Conservation (phyloP, 1,284 basidiomycete genomes). For the Rhodotorula sp. region DNA sequence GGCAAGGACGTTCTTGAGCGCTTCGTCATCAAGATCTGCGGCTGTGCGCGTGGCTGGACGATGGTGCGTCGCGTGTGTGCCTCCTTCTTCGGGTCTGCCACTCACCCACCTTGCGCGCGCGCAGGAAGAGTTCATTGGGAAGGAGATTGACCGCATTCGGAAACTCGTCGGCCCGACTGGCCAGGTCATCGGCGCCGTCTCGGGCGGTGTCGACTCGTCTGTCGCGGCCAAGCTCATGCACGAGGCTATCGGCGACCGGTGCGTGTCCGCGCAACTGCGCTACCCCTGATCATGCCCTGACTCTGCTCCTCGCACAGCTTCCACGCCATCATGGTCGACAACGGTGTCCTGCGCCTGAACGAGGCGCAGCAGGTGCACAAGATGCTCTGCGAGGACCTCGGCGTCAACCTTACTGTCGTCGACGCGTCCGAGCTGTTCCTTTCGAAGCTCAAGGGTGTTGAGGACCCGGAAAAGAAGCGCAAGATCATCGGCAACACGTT, state of each 20-base stretch:
- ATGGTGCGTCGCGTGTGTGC: constrained; percentile 70
- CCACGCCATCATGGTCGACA: constrained; percentile 99
- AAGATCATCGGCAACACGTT: constrained; percentile 99
- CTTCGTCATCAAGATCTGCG: constrained; percentile 85
- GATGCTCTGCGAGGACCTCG: constrained; percentile 91
- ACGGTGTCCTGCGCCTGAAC: constrained; percentile 90
- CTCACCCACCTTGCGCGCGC: background rate
- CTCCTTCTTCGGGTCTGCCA: no score
- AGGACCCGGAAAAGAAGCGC: constrained; percentile 96
- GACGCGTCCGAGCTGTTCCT: constrained; percentile 96
- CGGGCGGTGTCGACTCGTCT: constrained; percentile 95
- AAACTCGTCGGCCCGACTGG: constrained; percentile 93
- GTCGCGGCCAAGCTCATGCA: constrained; percentile 99
- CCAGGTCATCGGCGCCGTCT: constrained; percentile 96
- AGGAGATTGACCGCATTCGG: constrained; percentile 91
- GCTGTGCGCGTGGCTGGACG: constrained; percentile 83
- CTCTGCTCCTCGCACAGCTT: constrained; percentile 62
- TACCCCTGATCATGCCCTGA: background rate
- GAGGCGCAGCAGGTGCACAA: constrained; percentile 92
- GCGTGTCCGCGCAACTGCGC: background rate
- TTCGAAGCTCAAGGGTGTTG: constrained; percentile 79
- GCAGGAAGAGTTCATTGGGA: constrained; percentile 95
- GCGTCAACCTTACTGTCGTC: constrained; percentile 93
- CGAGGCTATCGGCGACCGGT: constrained; percentile 95
- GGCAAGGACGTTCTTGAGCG: constrained; percentile 89